phyloP scores from a whole-genome alignment of 129 eudicot species.

The Escallonia rubra region DNA sequence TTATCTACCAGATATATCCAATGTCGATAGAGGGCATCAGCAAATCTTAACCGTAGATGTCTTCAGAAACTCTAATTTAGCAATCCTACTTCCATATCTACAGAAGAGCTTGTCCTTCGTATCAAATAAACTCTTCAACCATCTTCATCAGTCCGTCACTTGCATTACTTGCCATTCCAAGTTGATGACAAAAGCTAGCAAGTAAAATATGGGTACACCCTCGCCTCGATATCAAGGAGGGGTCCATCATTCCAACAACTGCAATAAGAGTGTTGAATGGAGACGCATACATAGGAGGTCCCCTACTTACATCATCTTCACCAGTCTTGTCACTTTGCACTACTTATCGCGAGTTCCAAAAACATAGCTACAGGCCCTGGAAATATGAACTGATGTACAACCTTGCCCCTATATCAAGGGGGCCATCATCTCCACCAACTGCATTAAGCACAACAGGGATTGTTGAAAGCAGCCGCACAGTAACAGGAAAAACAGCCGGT shows the following conservation, averaged over 20 bases:
- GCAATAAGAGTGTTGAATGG: no score
- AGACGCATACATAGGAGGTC: no score
- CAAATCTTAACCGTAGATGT: background rate
- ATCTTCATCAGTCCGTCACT: background rate
- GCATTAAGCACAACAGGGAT: conserved; percentile 83
- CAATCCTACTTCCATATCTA: conserved; percentile 3
- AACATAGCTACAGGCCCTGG: background rate
- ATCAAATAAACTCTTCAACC: no score
- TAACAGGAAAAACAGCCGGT: conserved; percentile 78
- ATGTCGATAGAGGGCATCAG: conserved; percentile 2
- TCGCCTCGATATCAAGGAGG: no score
- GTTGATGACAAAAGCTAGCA: no score
- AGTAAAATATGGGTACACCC: no score
- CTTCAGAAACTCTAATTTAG: background rate
- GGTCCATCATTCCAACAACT: no score
- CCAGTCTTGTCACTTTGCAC: background rate
- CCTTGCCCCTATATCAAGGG: conserved; percentile 82
- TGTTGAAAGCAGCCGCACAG: conserved; percentile 61
- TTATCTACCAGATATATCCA: conserved; percentile 12
- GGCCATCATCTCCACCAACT: conserved; percentile 90
- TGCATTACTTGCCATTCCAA: background rate
- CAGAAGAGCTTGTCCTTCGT: background rate
- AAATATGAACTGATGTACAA: conserved; percentile 67
- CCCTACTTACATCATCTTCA: background rate
- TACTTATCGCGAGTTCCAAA: no score